Conservation (phyloP, 169 alveolate genomes). For the Theileria equi region DNA sequence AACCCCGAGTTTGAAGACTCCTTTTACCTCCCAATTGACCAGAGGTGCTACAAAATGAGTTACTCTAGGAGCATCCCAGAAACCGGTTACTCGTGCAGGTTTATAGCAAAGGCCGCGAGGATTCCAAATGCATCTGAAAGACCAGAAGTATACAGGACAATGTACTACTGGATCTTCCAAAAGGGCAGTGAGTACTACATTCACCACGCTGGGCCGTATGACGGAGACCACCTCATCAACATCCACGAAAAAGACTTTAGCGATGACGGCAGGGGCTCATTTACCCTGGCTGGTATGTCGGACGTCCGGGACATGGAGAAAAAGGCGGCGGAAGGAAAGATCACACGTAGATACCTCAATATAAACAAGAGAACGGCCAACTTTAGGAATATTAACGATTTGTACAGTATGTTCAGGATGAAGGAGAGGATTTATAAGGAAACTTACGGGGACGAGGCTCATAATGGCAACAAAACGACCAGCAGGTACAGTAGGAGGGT, state of each 20-base stretch:
- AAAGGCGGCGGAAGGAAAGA: too few species aligned
- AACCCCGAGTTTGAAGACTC: too few species aligned
- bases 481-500: too few species aligned
- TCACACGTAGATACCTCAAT: too few species aligned
- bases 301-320: too few species aligned
- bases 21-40: too few species aligned
- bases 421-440: too few species aligned
- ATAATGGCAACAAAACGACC: too few species aligned
- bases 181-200: not conserved
- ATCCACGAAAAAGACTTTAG: slow-evolving; percentile 9
- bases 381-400: too few species aligned
- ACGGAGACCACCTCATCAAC: slow-evolving; percentile 47
- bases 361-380: too few species aligned
- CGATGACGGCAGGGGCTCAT: not conserved
- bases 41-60: slow-evolving; percentile 14
- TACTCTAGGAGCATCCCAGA: not conserved
- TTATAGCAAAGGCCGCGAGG: slow-evolving; percentile 1
- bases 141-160: not conserved
- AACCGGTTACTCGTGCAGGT: not conserved
- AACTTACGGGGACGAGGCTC: too few species aligned
- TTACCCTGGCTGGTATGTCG: slow-evolving; percentile 8
- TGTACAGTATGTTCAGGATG: too few species aligned
- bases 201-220: slow-evolving; percentile 10
- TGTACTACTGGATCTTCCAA: slow-evolving; percentile 15
- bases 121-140: slow-evolving; percentile 1